A percentile compares a stretch with the other conserved stretches of the same genome.
Conservation (phyloP, 805 yeast genomes). For the Yarrowia sp. region DNA sequence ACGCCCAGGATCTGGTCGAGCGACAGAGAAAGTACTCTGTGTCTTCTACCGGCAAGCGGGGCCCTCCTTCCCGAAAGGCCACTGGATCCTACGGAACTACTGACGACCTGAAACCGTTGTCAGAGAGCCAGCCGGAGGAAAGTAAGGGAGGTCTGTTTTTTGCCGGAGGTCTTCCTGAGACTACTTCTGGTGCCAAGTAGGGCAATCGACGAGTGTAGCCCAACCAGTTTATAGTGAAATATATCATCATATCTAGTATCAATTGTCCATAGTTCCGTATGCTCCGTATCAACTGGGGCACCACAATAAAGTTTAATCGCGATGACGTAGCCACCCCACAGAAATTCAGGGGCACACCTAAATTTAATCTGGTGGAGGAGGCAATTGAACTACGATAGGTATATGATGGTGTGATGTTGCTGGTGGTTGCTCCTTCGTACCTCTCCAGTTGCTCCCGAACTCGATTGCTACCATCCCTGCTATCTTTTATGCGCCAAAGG, state of each 20-base stretch:
- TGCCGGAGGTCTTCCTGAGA: constrained; percentile 39
- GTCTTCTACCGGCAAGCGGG: constrained; percentile 29
- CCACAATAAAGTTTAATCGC: background rate
- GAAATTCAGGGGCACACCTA: constrained; percentile 5
- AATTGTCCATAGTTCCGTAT: too few relatives aligned
- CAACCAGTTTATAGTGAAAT: too few relatives aligned
- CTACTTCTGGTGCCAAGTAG: constrained; percentile 35
- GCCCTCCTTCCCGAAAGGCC: constrained; percentile 37
- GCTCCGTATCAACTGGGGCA: too few relatives aligned
- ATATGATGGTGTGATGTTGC: background rate
- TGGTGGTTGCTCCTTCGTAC: background rate
- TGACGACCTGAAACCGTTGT: constrained; percentile 38
- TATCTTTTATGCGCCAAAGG: background rate
- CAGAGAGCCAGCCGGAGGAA: constrained; percentile 29
- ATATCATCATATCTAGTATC: too few relatives aligned
- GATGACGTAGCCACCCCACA: background rate
- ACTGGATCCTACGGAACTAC: constrained; percentile 39
- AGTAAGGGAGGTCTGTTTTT: constrained; percentile 35
- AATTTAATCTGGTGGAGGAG: background rate
- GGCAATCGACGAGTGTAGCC: background rate
- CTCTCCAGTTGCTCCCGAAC: background rate
- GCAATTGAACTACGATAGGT: background rate
- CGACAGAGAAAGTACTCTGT: constrained; percentile 37
- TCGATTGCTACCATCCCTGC: background rate
- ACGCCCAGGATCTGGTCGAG: constrained; percentile 29